Conservation (phyloP, 139 green algal species). For the Micromonas pusilla region DNA sequence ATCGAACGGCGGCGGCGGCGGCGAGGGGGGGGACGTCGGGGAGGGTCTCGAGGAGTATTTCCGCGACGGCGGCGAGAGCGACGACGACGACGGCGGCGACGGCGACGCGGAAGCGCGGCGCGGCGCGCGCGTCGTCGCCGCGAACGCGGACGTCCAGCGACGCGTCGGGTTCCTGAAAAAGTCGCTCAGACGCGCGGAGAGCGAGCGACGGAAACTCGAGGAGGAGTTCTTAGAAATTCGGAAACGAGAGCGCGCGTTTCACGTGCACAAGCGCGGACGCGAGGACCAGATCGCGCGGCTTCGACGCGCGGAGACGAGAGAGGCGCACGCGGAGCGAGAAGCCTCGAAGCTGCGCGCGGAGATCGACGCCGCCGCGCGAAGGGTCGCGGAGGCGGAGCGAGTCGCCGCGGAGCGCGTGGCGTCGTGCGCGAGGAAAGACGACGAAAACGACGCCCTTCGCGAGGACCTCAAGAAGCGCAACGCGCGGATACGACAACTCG, state of each 20-base stretch:
- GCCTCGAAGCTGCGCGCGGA: not conserved
- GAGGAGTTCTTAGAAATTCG: not conserved
- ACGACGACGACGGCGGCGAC: too few relatives aligned
- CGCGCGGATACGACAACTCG: not conserved
- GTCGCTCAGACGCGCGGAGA: not conserved
- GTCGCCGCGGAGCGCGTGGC: not conserved
- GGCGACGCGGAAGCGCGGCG: too few relatives aligned
- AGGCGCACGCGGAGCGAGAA: not conserved
- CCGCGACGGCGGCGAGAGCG: too few relatives aligned
- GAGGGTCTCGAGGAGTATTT: too few relatives aligned
- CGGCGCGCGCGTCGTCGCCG: not conserved
- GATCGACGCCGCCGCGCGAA: too few relatives aligned
- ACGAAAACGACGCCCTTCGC: not conserved
- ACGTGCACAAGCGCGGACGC: not conserved
- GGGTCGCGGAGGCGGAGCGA: too few relatives aligned
- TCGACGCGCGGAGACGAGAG: too few relatives aligned
- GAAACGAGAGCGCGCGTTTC: not conserved
- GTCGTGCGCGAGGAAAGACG: not conserved
- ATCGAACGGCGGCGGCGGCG: too few relatives aligned
- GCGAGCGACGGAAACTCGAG: not conserved
- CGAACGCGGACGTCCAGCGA: not conserved
- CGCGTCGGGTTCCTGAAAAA: not conserved
- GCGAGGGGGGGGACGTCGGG: too few relatives aligned
- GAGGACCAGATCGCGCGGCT: not conserved
- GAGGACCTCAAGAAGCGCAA: not conserved